Percentiles rank a stretch among this genome's conserved stretches.
Conservation (phyloP, 1,139 yeast genomes). For the Saccharomycopsis hybrid region DNA sequence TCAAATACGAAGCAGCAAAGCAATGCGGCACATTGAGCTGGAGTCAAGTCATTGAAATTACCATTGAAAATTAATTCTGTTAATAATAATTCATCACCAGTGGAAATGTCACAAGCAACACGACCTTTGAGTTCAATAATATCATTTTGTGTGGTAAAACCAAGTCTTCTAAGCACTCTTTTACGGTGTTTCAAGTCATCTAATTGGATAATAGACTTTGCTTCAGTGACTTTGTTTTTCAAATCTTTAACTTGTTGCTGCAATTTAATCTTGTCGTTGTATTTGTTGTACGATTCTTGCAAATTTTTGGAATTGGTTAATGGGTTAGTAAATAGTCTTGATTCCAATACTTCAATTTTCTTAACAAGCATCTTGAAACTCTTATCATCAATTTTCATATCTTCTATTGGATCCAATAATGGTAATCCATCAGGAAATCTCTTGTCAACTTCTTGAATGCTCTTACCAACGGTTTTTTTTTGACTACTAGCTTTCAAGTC, state of each 20-base stretch:
- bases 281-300: constrained; percentile 54
- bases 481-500: constrained; percentile 69
- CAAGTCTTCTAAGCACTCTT: constrained; percentile 79
- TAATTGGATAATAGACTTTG: constrained; percentile 86
- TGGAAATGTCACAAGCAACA: constrained; percentile 92
- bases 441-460: constrained; percentile 70
- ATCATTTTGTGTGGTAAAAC: constrained; percentile 74
- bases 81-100: constrained; percentile 84
- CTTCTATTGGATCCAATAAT: constrained; percentile 77
- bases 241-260: constrained; percentile 55
- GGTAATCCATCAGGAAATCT: constrained; percentile 91
- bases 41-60: constrained; percentile 76
- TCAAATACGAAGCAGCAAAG: constrained; percentile 95
- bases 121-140: constrained; percentile 94
- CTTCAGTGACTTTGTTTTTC: constrained; percentile 64
- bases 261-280: constrained; percentile 56
- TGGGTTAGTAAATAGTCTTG: constrained; percentile 65
- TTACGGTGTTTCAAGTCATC: constrained; percentile 92
- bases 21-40: constrained; percentile 89
- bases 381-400: constrained; percentile 83
- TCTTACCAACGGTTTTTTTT: constrained; percentile 66
- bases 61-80: constrained; percentile 95
- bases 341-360: constrained; percentile 76
- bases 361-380: constrained; percentile 65
- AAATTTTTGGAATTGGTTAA: constrained; percentile 61